Evolutionary conservation across 1,284 basidiomycete species (phyloP).

Genomic region (Austroboletus niveus): DNA sequence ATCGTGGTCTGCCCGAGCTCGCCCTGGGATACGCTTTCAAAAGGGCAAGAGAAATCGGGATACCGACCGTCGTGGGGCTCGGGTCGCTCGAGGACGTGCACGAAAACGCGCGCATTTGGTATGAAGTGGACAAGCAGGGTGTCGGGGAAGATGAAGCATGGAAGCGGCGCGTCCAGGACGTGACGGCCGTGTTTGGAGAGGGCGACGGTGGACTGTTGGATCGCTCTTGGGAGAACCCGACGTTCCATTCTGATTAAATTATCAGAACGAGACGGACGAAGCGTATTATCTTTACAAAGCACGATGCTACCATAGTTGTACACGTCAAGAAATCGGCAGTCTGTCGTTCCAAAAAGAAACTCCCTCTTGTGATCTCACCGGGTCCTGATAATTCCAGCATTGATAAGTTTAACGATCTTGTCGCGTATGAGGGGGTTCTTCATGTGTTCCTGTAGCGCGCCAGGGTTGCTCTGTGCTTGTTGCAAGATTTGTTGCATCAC

Average conservation of each 20-base stretch:
- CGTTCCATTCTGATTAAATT: constrained; percentile 11
- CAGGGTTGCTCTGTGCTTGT: constrained; percentile 90
- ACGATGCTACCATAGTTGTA: constrained; percentile 22
- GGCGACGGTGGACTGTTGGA: constrained; percentile 51
- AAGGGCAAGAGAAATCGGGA: constrained; percentile 41
- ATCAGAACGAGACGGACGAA: neutral
- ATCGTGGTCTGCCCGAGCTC: constrained; percentile 53
- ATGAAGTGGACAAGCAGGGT: constrained; percentile 46
- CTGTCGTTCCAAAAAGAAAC: constrained; percentile 8
- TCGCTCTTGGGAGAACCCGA: constrained; percentile 65
- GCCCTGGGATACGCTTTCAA: constrained; percentile 75
- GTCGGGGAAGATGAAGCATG: constrained; percentile 39
- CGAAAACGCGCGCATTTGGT: constrained; percentile 67
- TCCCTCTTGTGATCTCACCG: constrained; percentile 40
- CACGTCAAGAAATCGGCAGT: constrained; percentile 15
- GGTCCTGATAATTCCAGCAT: constrained; percentile 88
- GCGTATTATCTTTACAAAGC: constrained; percentile 27
- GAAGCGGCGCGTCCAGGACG: constrained; percentile 47
- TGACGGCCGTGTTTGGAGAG: constrained; percentile 43
- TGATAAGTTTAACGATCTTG: constrained; percentile 92
- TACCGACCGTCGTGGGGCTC: constrained; percentile 78
- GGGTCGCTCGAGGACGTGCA: constrained; percentile 73
- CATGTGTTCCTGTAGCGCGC: constrained; percentile 94
- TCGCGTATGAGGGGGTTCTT: constrained; percentile 84
- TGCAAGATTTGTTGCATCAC: constrained; percentile 93